Evolutionary conservation across 2,329 filamentous ascomycete genomes (phyloP).

Genomic region (Beauveria sp.): DNA sequence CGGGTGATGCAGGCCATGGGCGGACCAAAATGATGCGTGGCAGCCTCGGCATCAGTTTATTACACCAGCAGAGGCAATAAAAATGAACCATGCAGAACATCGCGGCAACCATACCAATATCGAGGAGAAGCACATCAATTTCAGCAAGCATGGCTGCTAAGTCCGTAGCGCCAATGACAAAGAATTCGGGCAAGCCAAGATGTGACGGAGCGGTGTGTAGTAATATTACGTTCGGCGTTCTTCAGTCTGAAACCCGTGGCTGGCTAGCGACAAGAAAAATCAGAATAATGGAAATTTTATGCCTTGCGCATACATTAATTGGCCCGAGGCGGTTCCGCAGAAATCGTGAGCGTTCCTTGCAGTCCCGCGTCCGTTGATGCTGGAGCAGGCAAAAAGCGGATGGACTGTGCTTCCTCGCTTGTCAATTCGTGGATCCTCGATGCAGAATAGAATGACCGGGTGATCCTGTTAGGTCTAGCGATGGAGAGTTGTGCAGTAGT

Average conservation of each 20-base stretch:
- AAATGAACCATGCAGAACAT: neutral
- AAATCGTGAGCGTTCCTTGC: constrained; percentile 9
- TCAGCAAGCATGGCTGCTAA: constrained; percentile 20
- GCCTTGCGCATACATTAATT: neutral
- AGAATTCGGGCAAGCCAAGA: neutral
- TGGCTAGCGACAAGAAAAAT: neutral
- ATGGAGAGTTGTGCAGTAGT: constrained; percentile 1
- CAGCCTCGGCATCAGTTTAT: neutral
- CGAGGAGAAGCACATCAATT: constrained; percentile 27
- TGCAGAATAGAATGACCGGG: neutral
- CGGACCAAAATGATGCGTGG: neutral
- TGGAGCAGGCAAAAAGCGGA: neutral
- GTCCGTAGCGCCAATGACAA: constrained; percentile 1
- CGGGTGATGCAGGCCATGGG: neutral
- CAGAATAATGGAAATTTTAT: neutral
- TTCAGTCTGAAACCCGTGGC: neutral
- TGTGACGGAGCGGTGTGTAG: constrained; percentile 7
- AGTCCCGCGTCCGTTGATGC: constrained; percentile 1
- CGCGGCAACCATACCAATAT: constrained; percentile 26
- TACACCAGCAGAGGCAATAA: neutral
- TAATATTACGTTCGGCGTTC: neutral
- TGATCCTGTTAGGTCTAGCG: neutral
- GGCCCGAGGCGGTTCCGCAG: neutral
- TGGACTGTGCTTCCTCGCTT: neutral
- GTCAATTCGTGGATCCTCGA: constrained; percentile 1